Conservation (phyloP, 2,329 filamentous ascomycete genomes). For the Ceratocystis huliohia region DNA sequence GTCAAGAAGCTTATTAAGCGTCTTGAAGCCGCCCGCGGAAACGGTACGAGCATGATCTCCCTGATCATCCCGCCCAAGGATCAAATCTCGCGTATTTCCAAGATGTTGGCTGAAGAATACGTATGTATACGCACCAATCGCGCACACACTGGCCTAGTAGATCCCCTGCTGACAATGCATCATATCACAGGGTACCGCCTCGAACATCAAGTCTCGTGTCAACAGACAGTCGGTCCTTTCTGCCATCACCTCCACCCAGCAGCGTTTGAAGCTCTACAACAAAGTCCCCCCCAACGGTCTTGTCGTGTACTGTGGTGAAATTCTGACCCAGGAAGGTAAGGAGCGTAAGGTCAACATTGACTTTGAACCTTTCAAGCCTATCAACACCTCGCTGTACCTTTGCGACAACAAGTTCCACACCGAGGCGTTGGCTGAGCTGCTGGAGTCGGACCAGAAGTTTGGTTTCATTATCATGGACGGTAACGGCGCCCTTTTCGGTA, state of each 20-base stretch:
- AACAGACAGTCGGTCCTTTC: conserved; percentile 96
- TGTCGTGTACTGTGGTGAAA: conserved; percentile 99
- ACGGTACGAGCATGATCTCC: conserved; percentile 99
- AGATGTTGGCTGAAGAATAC: conserved; percentile 99
- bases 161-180: not conserved
- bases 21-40: conserved; percentile 89
- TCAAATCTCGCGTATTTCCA: conserved; percentile 86
- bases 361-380: conserved; percentile 99
- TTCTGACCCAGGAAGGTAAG: conserved; percentile 95
- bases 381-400: conserved; percentile 98
- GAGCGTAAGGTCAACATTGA: conserved; percentile 99
- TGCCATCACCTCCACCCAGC: conserved; percentile 96
- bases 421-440: conserved; percentile 87
- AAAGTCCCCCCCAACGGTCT: conserved; percentile 96
- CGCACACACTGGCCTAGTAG: not conserved
- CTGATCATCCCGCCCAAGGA: conserved; percentile 98
- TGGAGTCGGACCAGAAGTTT: conserved; percentile 98
- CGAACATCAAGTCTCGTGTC: conserved; percentile 99
- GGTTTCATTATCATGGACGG: conserved; percentile 99
- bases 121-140: conserved; percentile 39
- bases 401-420: conserved; percentile 99
- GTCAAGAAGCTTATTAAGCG: conserved; percentile 99
- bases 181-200: conserved; percentile 67
- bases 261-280: conserved; percentile 97
- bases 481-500: conserved; percentile 95